Evolutionary conservation across 495 filamentous ascomycete species (phyloP).

Genomic region (Neurospora pannonica): DNA sequence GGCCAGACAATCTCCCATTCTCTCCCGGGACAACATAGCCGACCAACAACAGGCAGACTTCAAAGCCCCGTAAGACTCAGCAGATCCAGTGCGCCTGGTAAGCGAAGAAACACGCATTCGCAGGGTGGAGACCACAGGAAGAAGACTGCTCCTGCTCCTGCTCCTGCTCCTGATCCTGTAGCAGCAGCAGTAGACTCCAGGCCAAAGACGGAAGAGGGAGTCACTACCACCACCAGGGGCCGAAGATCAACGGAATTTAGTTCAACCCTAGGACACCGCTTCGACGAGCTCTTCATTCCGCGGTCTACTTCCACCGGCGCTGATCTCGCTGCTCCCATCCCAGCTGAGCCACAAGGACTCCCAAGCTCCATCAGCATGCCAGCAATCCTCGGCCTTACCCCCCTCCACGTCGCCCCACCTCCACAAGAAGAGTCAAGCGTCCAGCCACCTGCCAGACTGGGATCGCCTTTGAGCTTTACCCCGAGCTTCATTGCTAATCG

Average conservation of each 20-base stretch:
- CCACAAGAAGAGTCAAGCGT: slow-evolving; percentile 15
- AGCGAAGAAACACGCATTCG: slow-evolving; percentile 32
- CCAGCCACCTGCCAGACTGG: slow-evolving; percentile 31
- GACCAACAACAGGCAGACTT: slow-evolving; percentile 12
- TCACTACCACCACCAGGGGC: background rate
- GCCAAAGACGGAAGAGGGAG: background rate
- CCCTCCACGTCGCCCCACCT: background rate
- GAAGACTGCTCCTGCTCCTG: background rate
- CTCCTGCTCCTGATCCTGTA: background rate
- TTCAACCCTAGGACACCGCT: slow-evolving; percentile 14
- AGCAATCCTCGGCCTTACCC: background rate
- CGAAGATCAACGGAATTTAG: slow-evolving; percentile 11
- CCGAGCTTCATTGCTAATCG: slow-evolving; percentile 33
- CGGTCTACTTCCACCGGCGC: slow-evolving; percentile 9
- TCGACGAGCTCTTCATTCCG: slow-evolving; percentile 24
- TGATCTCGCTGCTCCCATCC: too few relatives aligned
- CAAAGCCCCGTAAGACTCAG: slow-evolving; percentile 39
- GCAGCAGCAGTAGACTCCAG: background rate
- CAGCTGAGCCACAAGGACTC: too few relatives aligned
- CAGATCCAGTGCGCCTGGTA: slow-evolving; percentile 32
- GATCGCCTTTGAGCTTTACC: slow-evolving; percentile 42
- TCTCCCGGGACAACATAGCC: background rate
- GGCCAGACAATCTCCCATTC: slow-evolving; percentile 30
- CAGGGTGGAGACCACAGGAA: background rate
- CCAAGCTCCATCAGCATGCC: background rate